phyloP scores from a whole-genome alignment of 1,139 yeast genomes.

The Taphrina populina region DNA sequence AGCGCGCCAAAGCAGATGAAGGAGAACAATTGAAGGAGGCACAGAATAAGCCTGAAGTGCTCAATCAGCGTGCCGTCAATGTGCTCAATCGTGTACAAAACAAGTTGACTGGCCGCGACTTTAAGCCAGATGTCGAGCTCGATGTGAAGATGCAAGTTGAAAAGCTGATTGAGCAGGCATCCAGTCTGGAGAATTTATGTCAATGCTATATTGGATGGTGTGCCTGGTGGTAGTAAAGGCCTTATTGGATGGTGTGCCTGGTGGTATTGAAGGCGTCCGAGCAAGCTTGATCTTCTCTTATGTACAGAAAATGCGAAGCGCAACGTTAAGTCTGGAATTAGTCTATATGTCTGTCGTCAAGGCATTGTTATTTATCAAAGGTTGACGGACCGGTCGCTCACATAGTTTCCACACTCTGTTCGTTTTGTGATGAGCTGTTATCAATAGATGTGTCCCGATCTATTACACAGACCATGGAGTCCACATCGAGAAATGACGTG shows the following conservation, averaged over 20 bases:
- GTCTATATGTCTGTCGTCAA: too few relatives aligned
- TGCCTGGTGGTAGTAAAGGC: slow-evolving; percentile 51
- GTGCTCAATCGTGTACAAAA: slow-evolving; percentile 88
- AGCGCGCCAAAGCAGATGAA: slow-evolving; percentile 56
- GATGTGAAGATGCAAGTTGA: slow-evolving; percentile 91
- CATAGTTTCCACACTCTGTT: too few relatives aligned
- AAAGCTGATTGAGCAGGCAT: slow-evolving; percentile 89
- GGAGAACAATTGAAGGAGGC: slow-evolving; percentile 71
- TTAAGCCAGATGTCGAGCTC: slow-evolving; percentile 66
- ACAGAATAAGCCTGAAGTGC: slow-evolving; percentile 73
- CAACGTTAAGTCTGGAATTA: too few relatives aligned
- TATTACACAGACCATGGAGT: too few relatives aligned
- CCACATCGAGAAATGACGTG: too few relatives aligned
- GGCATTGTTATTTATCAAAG: too few relatives aligned
- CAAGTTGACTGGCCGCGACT: slow-evolving; percentile 91
- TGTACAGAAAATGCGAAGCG: too few relatives aligned
- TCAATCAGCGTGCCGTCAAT: slow-evolving; percentile 87
- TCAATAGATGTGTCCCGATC: too few relatives aligned
- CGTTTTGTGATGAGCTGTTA: too few relatives aligned
- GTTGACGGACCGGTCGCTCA: too few relatives aligned
- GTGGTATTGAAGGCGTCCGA: slow-evolving; percentile 62
- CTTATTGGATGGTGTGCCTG: slow-evolving; percentile 72
- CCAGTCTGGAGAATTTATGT: slow-evolving; percentile 91
- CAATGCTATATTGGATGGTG: slow-evolving; percentile 92
- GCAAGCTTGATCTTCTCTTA: too few relatives aligned